phyloP scores from a whole-genome alignment of 805 yeast species.

The Starmerella gropengiesseri region DNA sequence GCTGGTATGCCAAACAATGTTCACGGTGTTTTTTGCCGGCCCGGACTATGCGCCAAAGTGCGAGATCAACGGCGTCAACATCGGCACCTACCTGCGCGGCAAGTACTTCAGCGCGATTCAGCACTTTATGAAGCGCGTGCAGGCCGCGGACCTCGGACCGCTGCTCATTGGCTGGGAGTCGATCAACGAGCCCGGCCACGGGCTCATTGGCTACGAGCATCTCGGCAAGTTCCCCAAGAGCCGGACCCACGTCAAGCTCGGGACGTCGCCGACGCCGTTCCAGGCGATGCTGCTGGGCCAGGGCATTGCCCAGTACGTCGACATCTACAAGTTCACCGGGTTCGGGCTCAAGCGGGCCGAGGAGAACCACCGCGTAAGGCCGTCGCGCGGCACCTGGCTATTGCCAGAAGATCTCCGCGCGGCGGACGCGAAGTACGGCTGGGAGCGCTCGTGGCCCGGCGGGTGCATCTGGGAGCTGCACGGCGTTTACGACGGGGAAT shows the following conservation, averaged over 20 bases:
- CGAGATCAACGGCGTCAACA: constrained; percentile 55
- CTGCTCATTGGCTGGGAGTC: constrained; percentile 64
- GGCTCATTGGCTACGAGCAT: constrained; percentile 55
- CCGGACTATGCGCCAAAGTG: constrained; percentile 63
- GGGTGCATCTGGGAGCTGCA: constrained; percentile 71
- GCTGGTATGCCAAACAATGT: constrained; percentile 72
- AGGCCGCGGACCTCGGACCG: constrained; percentile 29
- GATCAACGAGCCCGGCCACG: constrained; percentile 74
- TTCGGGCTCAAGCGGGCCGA: constrained; percentile 60
- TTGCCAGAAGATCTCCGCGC: constrained; percentile 33
- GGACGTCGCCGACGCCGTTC: constrained; percentile 72
- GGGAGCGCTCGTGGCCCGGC: constrained; percentile 71
- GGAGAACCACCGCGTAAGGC: constrained; percentile 49
- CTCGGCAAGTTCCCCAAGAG: constrained; percentile 29
- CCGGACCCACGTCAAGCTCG: constrained; percentile 47
- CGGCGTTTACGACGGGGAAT: constrained; percentile 56
- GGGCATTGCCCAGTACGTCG: constrained; percentile 63
- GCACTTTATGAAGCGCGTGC: constrained; percentile 38
- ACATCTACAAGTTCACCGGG: constrained; percentile 54
- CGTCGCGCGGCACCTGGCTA: constrained; percentile 60
- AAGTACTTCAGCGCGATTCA: constrained; percentile 48
- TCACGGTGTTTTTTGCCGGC: constrained; percentile 77
- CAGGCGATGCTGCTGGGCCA: constrained; percentile 66
- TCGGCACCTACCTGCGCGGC: constrained; percentile 63
- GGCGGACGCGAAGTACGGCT: constrained; percentile 56